A percentile compares a stretch with the other conserved stretches of the same genome.
Conservation (phyloP, 1,139 yeast genomes). For the Kodamaea ohmeri region DNA sequence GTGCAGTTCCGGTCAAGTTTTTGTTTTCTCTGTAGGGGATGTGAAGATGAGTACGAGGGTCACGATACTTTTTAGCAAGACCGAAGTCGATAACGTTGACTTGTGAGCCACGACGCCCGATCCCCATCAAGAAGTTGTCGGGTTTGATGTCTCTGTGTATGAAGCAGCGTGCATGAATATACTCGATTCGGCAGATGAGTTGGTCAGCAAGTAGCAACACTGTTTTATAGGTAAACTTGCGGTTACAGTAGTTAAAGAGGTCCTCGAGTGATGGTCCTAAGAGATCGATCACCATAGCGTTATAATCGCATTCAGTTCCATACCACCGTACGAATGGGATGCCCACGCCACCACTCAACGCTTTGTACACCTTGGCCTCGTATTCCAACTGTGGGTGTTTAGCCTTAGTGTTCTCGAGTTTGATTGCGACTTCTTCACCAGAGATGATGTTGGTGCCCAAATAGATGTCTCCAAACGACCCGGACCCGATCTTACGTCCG, state of each 20-base stretch:
- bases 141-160: slow-evolving; percentile 94
- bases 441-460: slow-evolving; percentile 89
- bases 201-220: slow-evolving; percentile 92
- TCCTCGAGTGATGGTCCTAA: slow-evolving; percentile 96
- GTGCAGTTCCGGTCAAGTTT: slow-evolving; percentile 94
- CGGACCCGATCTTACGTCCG: slow-evolving; percentile 95
- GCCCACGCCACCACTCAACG: slow-evolving; percentile 95
- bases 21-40: slow-evolving; percentile 96
- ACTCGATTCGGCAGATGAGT: slow-evolving; percentile 89
- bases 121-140: slow-evolving; percentile 95
- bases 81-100: slow-evolving; percentile 97
- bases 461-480: slow-evolving; percentile 96
- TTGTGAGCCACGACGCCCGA: slow-evolving; percentile 91
- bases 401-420: slow-evolving; percentile 84
- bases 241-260: slow-evolving; percentile 89
- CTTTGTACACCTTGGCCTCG: slow-evolving; percentile 93
- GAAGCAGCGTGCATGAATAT: slow-evolving; percentile 91
- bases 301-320: slow-evolving; percentile 94
- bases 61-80: slow-evolving; percentile 91
- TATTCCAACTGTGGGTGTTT: slow-evolving; percentile 96
- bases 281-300: slow-evolving; percentile 94
- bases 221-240: slow-evolving; percentile 91
- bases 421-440: slow-evolving; percentile 97
- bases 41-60: slow-evolving; percentile 92
- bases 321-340: slow-evolving; percentile 97